Base-by-base conservation (phyloP, 2,329 filamentous ascomycete genomes). In the Scytalidium lignicola region DNA sequence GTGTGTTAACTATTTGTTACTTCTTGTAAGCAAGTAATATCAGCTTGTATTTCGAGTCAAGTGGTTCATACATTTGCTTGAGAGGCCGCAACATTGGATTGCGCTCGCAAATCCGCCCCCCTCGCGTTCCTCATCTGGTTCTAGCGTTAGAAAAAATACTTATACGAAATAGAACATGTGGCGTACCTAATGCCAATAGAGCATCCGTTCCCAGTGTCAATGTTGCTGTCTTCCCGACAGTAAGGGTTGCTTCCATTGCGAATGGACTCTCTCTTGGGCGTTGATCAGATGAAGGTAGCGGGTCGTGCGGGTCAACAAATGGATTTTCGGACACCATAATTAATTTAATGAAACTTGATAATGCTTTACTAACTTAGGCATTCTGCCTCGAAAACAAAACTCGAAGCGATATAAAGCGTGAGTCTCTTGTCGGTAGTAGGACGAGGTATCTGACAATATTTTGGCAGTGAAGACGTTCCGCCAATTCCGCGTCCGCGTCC, bases 141-240 rank as follows among this genome's bases (percentile, higher is more conserved):
- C 12, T 29, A 10, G 21, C 37, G 41, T 58, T 21, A 55, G 47
- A 44, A 17, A n/a, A 2, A 19, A 13, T 21, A 26, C 39, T 51
- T 41, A 10, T 21, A 44, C 7, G 23, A 32, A 6, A 1, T 15
- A 2, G 6, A 2, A 0, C 9, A 15, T 2, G 2, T 3, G 26
- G 40, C 68, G 51, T 70, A 82, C 80, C 79, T 47, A 79, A 63
- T 12, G 86, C 71, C 53, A 82, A 72, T 45, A 86, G 69, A 23
- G 78, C 74, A 58, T 86, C 80, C 1, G 75, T 77, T 18, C 74
- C 76, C 40, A 86, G 67, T 1, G 79, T 83, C 44, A 86, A 67
- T 21, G 75, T 80, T 10, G 78, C 79, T 63, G 79, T 75, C 50
- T 76, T 71, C 57, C 76, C 79, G 17, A 85, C 75, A 44, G 68